Percentiles rank a stretch among this genome's conserved stretches.
phyloP scores from a whole-genome alignment of 495 filamentous ascomycete genomes.

The Rusavskia elegans region DNA sequence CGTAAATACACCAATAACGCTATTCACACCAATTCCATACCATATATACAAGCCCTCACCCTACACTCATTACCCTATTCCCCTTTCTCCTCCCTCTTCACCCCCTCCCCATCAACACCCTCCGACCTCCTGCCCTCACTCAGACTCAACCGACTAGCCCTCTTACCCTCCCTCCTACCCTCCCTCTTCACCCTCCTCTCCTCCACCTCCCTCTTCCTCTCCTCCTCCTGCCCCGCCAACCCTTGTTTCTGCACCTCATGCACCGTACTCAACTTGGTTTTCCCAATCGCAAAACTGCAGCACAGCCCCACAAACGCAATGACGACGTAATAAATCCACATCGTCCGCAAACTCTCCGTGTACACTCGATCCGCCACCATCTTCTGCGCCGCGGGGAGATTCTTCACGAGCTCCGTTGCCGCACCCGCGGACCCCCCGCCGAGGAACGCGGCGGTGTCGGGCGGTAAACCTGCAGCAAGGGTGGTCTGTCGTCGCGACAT shows the following conservation, averaged over 20 bases:
- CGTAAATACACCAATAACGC: not conserved
- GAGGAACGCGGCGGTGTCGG: constrained; percentile 18
- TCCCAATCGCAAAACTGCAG: constrained; percentile 36
- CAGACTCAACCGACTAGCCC: constrained; percentile 2
- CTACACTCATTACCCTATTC: too few relatives aligned
- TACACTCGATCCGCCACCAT: constrained; percentile 36
- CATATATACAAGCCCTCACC: not conserved
- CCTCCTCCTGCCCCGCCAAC: constrained; percentile 33
- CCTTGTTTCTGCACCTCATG: constrained; percentile 50
- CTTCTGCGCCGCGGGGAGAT: constrained; percentile 30
- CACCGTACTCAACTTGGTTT: constrained; percentile 37
- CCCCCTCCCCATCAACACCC: not conserved
- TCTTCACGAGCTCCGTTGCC: constrained; percentile 36
- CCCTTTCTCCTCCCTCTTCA: not conserved
- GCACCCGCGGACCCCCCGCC: constrained; percentile 37
- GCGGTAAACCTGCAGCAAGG: constrained; percentile 22
- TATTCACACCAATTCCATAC: too few relatives aligned
- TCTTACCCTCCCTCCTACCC: constrained; percentile 8
- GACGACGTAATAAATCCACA: constrained; percentile 52
- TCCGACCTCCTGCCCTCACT: not conserved
- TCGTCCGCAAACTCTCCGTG: constrained; percentile 38
- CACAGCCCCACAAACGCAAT: constrained; percentile 38
- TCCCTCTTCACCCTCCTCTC: constrained; percentile 15
- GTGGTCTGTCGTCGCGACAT: constrained; percentile 26
- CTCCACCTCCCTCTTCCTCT: constrained; percentile 23